phyloP scores from a whole-genome alignment of 2,329 filamentous ascomycete species.

The Bertia moriformis region DNA sequence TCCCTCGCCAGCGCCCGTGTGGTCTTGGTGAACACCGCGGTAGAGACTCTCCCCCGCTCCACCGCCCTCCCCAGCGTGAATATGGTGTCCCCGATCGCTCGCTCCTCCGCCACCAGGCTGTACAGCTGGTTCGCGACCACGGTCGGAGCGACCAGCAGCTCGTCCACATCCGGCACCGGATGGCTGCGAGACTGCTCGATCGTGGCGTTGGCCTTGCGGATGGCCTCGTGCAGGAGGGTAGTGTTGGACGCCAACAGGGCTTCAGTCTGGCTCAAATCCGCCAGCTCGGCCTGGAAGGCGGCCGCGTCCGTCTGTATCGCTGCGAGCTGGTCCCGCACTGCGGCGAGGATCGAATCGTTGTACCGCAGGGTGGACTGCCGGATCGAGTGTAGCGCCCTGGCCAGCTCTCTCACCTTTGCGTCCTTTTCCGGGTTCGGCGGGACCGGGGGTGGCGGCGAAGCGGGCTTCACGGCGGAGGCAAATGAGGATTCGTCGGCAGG shows the following conservation, averaged over 20 bases:
- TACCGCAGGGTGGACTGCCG: slow-evolving; percentile 57
- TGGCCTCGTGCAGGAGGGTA: slow-evolving; percentile 59
- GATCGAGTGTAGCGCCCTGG: slow-evolving; percentile 51
- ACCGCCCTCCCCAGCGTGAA: slow-evolving; percentile 67
- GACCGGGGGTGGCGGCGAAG: slow-evolving; percentile 66
- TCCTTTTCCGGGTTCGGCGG: slow-evolving; percentile 95
- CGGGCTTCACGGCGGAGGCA: slow-evolving; percentile 29
- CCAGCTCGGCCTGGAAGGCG: slow-evolving; percentile 60
- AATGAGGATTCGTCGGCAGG: slow-evolving; percentile 33
- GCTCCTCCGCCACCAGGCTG: slow-evolving; percentile 74
- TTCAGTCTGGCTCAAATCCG: slow-evolving; percentile 56
- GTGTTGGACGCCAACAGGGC: slow-evolving; percentile 64
- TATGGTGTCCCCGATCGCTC: slow-evolving; percentile 71
- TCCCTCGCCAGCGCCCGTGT: slow-evolving; percentile 63
- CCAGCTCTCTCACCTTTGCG: slow-evolving; percentile 65
- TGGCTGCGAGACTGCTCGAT: slow-evolving; percentile 60
- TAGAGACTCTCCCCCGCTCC: slow-evolving; percentile 55
- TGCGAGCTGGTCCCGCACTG: slow-evolving; percentile 63
- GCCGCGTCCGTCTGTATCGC: slow-evolving; percentile 61
- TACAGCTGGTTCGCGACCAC: slow-evolving; percentile 90
- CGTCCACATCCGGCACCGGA: slow-evolving; percentile 66
- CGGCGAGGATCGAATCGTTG: slow-evolving; percentile 59
- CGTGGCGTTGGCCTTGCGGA: slow-evolving; percentile 64
- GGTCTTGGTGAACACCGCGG: slow-evolving; percentile 65
- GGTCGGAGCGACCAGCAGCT: slow-evolving; percentile 81